Evolutionary conservation across 129 eudicot species (phyloP).

Genomic region (Lonicera japonica): DNA sequence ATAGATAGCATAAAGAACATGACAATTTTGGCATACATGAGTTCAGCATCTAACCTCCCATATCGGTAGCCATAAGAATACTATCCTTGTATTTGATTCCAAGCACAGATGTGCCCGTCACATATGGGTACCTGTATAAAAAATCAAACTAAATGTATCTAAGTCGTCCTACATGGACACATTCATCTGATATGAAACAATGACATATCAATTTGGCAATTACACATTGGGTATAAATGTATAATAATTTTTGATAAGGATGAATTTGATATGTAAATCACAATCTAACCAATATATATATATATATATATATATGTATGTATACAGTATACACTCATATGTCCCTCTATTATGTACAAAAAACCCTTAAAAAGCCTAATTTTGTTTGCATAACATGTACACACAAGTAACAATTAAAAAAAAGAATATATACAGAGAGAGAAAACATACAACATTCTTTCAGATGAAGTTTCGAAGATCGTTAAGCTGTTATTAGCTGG

Average conservation of each 20-base stretch:
- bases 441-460: too few species aligned
- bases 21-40: not conserved
- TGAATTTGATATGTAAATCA: too few species aligned
- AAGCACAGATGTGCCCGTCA: slow-evolving; percentile 73
- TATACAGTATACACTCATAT: too few species aligned
- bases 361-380: too few species aligned
- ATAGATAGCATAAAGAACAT: not conserved
- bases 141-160: not conserved
- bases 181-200: too few species aligned
- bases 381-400: not conserved
- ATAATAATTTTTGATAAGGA: too few species aligned
- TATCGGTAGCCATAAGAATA: slow-evolving; percentile 80
- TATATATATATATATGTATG: too few species aligned
- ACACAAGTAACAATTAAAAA: not conserved
- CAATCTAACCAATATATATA: too few species aligned
- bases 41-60: slow-evolving; percentile 59
- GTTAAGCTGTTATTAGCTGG: slow-evolving; percentile 27
- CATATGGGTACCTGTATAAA: slow-evolving; percentile 50
- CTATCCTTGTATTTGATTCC: slow-evolving; percentile 89
- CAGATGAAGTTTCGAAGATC: slow-evolving; percentile 46
- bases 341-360: too few species aligned
- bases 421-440: not conserved
- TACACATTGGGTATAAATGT: too few species aligned
- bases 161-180: not conserved
- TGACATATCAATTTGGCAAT: too few species aligned